Base-by-base conservation (phyloP, 129 eudicot species). In the Ambrosia artemisiifolia region DNA sequence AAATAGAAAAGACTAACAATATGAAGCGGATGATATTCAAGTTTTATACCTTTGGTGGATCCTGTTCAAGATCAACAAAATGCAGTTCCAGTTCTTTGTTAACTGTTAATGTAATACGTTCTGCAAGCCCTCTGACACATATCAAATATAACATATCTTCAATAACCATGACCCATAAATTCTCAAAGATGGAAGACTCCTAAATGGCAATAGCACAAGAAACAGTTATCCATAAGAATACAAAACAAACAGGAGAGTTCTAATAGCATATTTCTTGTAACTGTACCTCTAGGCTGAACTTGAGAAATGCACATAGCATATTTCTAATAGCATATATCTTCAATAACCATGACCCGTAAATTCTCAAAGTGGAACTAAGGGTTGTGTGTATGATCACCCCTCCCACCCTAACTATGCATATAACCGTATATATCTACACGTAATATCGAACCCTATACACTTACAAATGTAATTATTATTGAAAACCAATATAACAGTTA, bases 81-180 rank as follows among this genome's bases (percentile, higher is more conserved):
- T 68, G 66, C 73, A 81, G 65, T 47, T 82, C 48, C 1, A 64
- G 43, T 76, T 90, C 88, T 11, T 66, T 78, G 80, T 82, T 78
- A 56, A 86, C 24, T 28, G 86, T 86, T 71, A 71, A 77, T 24
- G 72, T 80, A 28, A 84, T 75, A 69, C 85, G 83, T 30, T 83
- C 80, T 63, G 91, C 83, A 71, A 94, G 72, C 50, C 74, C 96
- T 65, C 10, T 57, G 61, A 77, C 74, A 65, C 86, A 81, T 77
- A 88, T 77, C 76, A 94, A 32, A 51, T 94, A 94, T 63, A 94
- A 55, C 96, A 94, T 94, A 72, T 94, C 98, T 33, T 93, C 96
- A 70, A 93, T 83, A 57, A 88, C 84, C 97, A 94, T 90, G 70
- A 94, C 91, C 33, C 83, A 72, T 49, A 94, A 67, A 73, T 61